Evolutionary conservation across 345 rosid genomes (phyloP).

Genomic region (Eucalyptus dawsonii): DNA sequence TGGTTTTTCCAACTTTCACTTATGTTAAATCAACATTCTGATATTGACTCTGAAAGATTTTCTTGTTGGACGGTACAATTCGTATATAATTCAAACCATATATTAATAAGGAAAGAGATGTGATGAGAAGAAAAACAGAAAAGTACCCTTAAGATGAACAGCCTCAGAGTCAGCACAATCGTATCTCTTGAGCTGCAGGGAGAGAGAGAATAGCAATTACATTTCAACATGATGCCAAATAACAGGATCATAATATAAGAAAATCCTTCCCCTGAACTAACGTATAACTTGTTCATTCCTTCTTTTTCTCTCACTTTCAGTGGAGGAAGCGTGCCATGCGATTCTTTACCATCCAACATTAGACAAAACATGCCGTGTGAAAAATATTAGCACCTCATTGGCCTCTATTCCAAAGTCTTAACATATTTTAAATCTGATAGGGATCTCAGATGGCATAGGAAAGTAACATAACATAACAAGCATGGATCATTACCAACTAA

Average conservation of each 20-base stretch:
- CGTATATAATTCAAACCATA: neutral
- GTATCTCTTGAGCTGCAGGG: constrained; percentile 74
- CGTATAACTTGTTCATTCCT: neutral
- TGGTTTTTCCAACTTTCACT: neutral
- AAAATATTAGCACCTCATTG: neutral
- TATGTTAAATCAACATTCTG: neutral
- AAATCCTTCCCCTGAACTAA: neutral
- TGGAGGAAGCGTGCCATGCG: neutral
- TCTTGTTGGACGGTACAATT: neutral
- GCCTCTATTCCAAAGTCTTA: neutral
- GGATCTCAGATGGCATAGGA: neutral
- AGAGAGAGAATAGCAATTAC: neutral
- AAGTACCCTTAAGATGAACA: constrained; percentile 60
- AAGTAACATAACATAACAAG: neutral
- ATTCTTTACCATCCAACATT: neutral
- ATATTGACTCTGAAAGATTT: neutral
- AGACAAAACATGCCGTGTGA: neutral
- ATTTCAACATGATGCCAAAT: neutral
- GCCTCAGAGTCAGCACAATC: constrained; percentile 71
- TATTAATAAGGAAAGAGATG: neutral
- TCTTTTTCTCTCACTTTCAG: neutral
- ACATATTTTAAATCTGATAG: neutral
- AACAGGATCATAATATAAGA: neutral
- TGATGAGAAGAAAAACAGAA: neutral
- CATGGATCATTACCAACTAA: constrained; percentile 40